Conservation (phyloP, 202 grass and related monocot genomes). For the Zoysia matrella region DNA sequence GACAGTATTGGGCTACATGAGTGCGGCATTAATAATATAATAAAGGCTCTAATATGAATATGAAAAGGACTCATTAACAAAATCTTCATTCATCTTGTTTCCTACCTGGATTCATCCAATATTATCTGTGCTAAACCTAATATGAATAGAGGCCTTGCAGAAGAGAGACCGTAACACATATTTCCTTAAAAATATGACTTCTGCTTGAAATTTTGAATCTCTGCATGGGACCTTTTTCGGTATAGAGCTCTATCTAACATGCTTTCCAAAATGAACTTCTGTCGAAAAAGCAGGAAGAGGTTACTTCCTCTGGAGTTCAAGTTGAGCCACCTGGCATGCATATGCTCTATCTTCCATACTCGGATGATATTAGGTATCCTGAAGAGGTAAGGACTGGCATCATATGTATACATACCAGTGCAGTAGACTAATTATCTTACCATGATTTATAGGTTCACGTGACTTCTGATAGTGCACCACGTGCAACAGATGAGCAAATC, state of each 20-base stretch:
- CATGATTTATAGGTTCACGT: constrained; percentile 65
- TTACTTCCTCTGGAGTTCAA: constrained; percentile 70
- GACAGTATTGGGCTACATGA: no score
- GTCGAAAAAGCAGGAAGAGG: constrained; percentile 65
- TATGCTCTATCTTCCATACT: constrained; percentile 98
- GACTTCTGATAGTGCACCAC: constrained; percentile 60
- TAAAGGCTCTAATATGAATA: no score
- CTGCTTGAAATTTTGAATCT: background rate
- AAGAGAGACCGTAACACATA: background rate
- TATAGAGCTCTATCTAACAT: constrained; percentile 25
- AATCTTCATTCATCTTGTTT: constrained; percentile 20
- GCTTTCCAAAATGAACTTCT: constrained; percentile 36
- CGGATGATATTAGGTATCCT: constrained; percentile 83
- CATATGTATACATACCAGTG: constrained; percentile 29
- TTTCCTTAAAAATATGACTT: background rate
- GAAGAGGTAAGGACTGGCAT: constrained; percentile 70
- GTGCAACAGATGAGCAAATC: constrained; percentile 85
- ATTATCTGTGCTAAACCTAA: constrained; percentile 15
- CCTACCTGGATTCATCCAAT: constrained; percentile 28
- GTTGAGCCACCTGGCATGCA: constrained; percentile 90
- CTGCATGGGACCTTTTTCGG: constrained; percentile 15
- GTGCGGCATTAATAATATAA: no score
- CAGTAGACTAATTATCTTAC: constrained; percentile 24
- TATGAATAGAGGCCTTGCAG: background rate
- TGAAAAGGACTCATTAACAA: background rate